A percentile compares a stretch with the other conserved stretches of the same genome.
Evolutionary conservation across 2,329 filamentous ascomycete species (phyloP).

Genomic region (Talaromyces sp.): DNA sequence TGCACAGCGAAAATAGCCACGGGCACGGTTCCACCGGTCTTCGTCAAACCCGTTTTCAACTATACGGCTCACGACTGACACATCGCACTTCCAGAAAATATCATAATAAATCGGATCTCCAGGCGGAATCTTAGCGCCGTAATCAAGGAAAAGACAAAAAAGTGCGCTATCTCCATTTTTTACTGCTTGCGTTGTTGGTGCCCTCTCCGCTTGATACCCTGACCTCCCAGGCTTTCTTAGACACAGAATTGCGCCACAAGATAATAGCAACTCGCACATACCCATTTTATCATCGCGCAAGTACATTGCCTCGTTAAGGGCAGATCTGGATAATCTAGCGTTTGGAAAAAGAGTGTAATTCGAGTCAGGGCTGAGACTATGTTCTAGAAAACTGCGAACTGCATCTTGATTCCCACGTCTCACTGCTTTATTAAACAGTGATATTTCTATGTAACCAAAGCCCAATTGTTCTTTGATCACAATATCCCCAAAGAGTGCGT

Average conservation of each 20-base stretch:
- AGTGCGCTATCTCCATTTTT: background rate
- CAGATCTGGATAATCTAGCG: background rate
- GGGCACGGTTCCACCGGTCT: background rate
- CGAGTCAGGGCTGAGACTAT: background rate
- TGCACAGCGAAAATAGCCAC: conserved; percentile 1
- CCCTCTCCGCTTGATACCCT: background rate
- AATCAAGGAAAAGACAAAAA: background rate
- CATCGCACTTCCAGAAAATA: background rate
- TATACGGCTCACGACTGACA: background rate
- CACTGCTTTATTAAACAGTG: conserved; percentile 6
- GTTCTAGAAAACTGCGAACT: conserved; percentile 1
- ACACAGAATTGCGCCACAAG: background rate
- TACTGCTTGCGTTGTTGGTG: background rate
- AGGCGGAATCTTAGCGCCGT: background rate
- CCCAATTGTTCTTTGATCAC: background rate
- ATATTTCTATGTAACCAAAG: background rate
- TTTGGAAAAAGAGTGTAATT: background rate
- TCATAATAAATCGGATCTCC: background rate
- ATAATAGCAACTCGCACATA: conserved; percentile 6
- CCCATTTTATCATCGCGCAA: background rate
- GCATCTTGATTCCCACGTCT: background rate
- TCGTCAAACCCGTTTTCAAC: background rate
- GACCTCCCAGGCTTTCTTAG: background rate
- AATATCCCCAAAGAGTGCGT: background rate
- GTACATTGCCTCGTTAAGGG: background rate